phyloP scores from a whole-genome alignment of 2,329 filamentous ascomycete genomes.

The Talaromyces sp. region DNA sequence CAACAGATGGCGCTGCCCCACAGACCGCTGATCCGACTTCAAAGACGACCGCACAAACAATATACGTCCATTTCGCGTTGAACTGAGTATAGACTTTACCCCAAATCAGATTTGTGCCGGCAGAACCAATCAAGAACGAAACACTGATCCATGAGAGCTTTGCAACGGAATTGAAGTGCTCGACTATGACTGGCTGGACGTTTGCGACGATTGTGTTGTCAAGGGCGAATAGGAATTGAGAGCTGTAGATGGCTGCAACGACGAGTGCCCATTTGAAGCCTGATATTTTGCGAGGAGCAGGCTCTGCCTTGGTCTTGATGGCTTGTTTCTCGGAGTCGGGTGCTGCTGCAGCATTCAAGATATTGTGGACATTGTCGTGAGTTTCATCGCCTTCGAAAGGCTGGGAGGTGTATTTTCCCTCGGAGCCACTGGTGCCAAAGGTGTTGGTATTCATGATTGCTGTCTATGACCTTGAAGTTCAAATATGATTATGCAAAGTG shows the following conservation, averaged over 20 bases:
- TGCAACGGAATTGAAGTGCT: slow-evolving; percentile 33
- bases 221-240: slow-evolving; percentile 22
- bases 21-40: slow-evolving; percentile 37
- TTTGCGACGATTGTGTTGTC: slow-evolving; percentile 49
- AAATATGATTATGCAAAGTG: not conserved
- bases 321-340: not conserved
- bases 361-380: not conserved
- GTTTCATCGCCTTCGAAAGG: not conserved
- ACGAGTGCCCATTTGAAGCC: slow-evolving; percentile 5
- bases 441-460: not conserved
- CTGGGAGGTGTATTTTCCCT: not conserved
- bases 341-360: not conserved
- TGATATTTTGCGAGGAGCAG: not conserved
- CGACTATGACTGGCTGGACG: slow-evolving; percentile 43
- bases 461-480: not conserved
- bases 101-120: slow-evolving; percentile 5
- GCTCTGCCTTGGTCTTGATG: not conserved
- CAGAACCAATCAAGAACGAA: slow-evolving; percentile 40
- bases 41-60: slow-evolving; percentile 26
- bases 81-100: not conserved
- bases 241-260: not conserved
- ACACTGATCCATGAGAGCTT: slow-evolving; percentile 43
- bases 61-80: not conserved
- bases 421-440: not conserved
- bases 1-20: slow-evolving; percentile 44